Conservation (phyloP, 2,329 filamentous ascomycete genomes). For the Fusarium incarnatum region DNA sequence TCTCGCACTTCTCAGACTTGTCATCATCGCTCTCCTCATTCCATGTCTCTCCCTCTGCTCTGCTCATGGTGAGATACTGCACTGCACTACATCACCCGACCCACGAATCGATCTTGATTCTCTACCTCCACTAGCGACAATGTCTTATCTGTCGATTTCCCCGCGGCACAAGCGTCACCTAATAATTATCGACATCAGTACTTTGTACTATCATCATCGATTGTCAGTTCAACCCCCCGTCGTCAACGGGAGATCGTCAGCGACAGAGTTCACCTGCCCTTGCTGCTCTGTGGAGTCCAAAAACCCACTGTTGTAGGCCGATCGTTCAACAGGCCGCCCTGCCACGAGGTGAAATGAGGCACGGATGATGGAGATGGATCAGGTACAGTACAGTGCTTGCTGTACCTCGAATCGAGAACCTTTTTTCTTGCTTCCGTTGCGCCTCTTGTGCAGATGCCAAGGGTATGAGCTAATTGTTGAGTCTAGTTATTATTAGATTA, state of each 20-base stretch:
- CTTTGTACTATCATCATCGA: neutral
- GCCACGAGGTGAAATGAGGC: neutral
- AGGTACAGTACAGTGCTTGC: neutral
- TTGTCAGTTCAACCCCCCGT: neutral
- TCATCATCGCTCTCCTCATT: neutral
- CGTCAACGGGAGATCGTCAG: neutral
- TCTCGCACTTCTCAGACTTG: neutral
- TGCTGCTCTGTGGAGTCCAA: neutral
- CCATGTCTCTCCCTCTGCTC: neutral
- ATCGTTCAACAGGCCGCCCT: neutral
- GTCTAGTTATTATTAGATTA: neutral
- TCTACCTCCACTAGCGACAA: constrained; percentile 24
- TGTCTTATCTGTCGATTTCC: constrained; percentile 1
- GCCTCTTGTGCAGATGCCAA: neutral
- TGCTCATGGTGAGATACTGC: neutral
- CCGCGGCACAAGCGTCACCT: constrained; percentile 7
- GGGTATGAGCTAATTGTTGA: neutral
- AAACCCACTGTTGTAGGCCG: neutral
- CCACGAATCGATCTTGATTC: constrained; percentile 25
- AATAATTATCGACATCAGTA: neutral
- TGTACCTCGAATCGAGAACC: neutral
- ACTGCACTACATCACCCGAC: constrained; percentile 6
- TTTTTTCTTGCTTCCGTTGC: neutral
- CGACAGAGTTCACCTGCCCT: neutral
- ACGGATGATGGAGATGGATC: neutral